Base-by-base conservation (phyloP, 176 grass and related monocot genomes). In the Aegilops longissima region DNA sequence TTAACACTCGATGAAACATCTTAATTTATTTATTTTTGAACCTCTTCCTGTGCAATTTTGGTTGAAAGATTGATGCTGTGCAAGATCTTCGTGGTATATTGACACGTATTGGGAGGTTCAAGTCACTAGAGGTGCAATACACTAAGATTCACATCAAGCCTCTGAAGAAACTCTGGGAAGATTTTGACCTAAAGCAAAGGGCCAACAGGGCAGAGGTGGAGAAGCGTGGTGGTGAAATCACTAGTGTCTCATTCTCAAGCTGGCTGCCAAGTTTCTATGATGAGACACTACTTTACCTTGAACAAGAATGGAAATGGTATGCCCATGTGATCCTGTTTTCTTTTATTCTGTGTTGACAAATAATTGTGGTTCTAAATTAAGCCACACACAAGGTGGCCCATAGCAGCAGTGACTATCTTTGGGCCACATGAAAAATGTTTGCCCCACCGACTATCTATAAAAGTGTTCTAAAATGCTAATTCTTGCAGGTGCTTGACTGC, bases 221-320 rank as follows among this genome's bases (percentile, higher is more conserved):
- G 78, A 98, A 90, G 59, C 76, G 86, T 35, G 74, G 88, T 90
- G 93, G 90, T 80, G 96, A 95, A 80, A 91, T 67, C 84, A 66
- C 74, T 63, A 66, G 80, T 38, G n/a, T 92, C 72, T 89, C 90
- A 82, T 98, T 98, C 81, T 92, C 90, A 67, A 99, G 94, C 80
- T 99, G 97, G 97, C 80, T 99, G 68, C 94, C 94, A 78, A 99
- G 88, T 90, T 99, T 99, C 88, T 97, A 97, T 89, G 97, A 99
- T 66, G 97, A 99, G 83, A 96, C 88, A 70, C 92, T 99, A 29
- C 94, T 99, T 51, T 93, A 96, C 80, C 92, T 97, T 62, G 97
- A 99, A 91, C 97, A 99, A 94, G 94, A 99, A 85, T 97, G 94
- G 94, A 99, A 99, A 74, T 99, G 97, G 97, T 99, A 94, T 81